Conservation (phyloP, 1,139 yeast species). For the Hyphopichia wangnamkhiaoensis region DNA sequence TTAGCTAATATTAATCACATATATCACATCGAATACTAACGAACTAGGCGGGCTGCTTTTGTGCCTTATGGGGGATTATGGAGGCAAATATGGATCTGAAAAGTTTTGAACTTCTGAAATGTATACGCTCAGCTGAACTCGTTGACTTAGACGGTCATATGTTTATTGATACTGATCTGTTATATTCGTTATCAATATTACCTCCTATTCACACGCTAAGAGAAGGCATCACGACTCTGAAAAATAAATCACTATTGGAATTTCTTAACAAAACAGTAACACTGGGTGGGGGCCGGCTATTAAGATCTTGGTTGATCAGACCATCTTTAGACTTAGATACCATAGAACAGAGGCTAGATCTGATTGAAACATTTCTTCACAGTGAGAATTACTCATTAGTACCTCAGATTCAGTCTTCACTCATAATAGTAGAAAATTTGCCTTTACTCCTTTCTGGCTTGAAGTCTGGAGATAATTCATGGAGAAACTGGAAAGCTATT, state of each 20-base stretch:
- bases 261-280: conserved; percentile 27
- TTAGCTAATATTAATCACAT: too few species aligned
- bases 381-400: conserved; percentile 13
- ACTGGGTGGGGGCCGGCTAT: conserved; percentile 23
- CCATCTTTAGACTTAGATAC: conserved; percentile 26
- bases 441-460: conserved; percentile 19
- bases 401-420: conserved; percentile 10
- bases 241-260: conserved; percentile 20
- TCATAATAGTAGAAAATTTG: conserved; percentile 27
- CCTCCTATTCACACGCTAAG: conserved; percentile 11
- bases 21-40: not conserved
- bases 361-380: conserved; percentile 22
- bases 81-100: not conserved
- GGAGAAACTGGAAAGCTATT: conserved; percentile 25
- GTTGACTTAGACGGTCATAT: conserved; percentile 16
- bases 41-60: not conserved
- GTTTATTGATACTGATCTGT: conserved; percentile 35
- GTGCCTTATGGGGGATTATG: not conserved
- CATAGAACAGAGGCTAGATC: conserved; percentile 27
- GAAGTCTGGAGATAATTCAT: conserved; percentile 22
- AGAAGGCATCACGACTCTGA: conserved; percentile 6
- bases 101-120: conserved; percentile 1
- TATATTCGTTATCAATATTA: conserved; percentile 29
- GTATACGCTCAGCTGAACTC: conserved; percentile 6
- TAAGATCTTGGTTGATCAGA: conserved; percentile 32